Evolutionary conservation across 2,329 filamentous ascomycete genomes (phyloP).

Genomic region (Fusarium xylarioides): DNA sequence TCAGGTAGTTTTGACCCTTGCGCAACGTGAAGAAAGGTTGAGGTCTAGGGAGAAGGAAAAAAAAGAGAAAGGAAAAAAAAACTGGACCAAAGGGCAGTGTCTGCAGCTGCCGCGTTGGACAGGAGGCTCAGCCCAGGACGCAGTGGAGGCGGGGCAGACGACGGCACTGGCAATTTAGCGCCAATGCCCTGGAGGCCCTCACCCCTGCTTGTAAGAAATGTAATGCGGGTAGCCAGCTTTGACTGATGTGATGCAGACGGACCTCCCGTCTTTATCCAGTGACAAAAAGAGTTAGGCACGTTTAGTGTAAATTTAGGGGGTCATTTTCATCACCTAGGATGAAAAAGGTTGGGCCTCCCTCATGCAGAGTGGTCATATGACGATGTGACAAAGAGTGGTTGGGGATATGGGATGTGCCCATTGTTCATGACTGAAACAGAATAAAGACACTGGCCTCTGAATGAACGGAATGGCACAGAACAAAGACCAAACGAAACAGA

Average conservation of each 20-base stretch:
- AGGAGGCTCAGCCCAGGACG: slow-evolving; percentile 24
- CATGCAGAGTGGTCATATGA: slow-evolving; percentile 24
- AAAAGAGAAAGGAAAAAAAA: slow-evolving; percentile 18
- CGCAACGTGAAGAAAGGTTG: slow-evolving; percentile 7
- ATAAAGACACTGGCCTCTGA: slow-evolving; percentile 5
- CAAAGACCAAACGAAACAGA: slow-evolving; percentile 12
- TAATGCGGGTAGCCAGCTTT: not conserved
- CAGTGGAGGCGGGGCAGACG: slow-evolving; percentile 18
- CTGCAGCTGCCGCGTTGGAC: slow-evolving; percentile 8
- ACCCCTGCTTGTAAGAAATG: slow-evolving; percentile 18
- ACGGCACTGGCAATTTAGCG: slow-evolving; percentile 23
- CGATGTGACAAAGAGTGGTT: not conserved
- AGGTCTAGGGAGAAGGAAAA: slow-evolving; percentile 2
- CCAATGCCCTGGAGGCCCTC: slow-evolving; percentile 15
- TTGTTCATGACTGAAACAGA: not conserved
- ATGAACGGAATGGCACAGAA: not conserved
- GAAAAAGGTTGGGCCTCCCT: not conserved
- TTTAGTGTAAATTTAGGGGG: not conserved
- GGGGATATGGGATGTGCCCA: not conserved
- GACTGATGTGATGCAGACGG: not conserved
- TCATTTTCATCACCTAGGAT: not conserved
- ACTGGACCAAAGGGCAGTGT: slow-evolving; percentile 33
- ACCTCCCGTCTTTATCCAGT: not conserved
- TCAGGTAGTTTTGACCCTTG: not conserved
- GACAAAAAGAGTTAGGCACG: not conserved